A percentile compares a stretch with the other conserved stretches of the same genome.
These are phyloP conservation scores for Onygena corvina DNA, from an alignment of 2,329 filamentous ascomycete species.

Conservation along the genomic window DNA sequence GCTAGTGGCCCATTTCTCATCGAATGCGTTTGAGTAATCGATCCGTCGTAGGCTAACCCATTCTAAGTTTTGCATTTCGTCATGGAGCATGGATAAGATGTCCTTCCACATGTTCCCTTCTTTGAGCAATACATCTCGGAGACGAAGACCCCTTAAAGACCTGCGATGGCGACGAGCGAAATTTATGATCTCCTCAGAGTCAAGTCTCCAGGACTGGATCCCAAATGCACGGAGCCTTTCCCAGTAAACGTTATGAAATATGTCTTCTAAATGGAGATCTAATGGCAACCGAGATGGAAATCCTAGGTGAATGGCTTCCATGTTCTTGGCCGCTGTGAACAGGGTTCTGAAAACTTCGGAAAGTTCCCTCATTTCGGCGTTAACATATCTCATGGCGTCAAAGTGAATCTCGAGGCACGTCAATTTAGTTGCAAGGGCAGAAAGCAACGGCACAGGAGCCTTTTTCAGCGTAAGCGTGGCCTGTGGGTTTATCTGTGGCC, in stretches of 20 bases:
- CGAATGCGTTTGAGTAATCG: slow-evolving; percentile 46
- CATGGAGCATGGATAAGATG: slow-evolving; percentile 45
- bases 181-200: slow-evolving; percentile 48
- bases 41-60: slow-evolving; percentile 53
- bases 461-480: slow-evolving; percentile 43
- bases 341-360: slow-evolving; percentile 47
- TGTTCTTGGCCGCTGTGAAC: slow-evolving; percentile 47
- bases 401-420: slow-evolving; percentile 54
- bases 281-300: slow-evolving; percentile 49
- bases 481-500: slow-evolving; percentile 50
- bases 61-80: slow-evolving; percentile 46
- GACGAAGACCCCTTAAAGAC: slow-evolving; percentile 46
- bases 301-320: slow-evolving; percentile 52
- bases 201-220: slow-evolving; percentile 52
- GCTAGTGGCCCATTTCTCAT: slow-evolving; percentile 27
- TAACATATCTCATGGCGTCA: slow-evolving; percentile 46
- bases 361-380: slow-evolving; percentile 46
- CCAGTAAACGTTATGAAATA: slow-evolving; percentile 53
- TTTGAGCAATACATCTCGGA: slow-evolving; percentile 50
- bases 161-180: slow-evolving; percentile 45
- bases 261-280: slow-evolving; percentile 44
- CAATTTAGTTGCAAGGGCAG: slow-evolving; percentile 44
- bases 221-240: slow-evolving; percentile 51
- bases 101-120: slow-evolving; percentile 50
- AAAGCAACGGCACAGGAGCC: slow-evolving; percentile 38